Evolutionary conservation across 257 asterid species (phyloP).

Genomic region (Solanum bulbocastanum): DNA sequence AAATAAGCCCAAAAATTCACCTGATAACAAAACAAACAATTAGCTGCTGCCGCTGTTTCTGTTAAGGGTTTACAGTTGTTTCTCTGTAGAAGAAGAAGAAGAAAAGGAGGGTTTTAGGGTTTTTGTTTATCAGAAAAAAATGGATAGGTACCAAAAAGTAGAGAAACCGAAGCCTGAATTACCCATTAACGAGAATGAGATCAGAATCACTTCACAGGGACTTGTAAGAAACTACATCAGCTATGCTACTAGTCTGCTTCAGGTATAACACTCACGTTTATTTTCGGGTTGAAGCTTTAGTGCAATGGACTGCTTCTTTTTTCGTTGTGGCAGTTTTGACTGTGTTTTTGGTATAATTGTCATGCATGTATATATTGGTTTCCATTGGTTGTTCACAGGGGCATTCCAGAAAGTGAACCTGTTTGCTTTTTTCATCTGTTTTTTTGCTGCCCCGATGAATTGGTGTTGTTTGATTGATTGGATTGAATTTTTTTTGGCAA

Average conservation of each 20-base stretch:
- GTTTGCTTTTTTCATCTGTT: background rate
- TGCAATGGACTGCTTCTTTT: background rate
- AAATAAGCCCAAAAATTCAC: background rate
- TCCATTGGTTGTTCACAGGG: background rate
- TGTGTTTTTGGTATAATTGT: background rate
- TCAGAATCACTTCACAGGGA: conserved; percentile 90
- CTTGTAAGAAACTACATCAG: conserved; percentile 72
- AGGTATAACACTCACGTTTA: conserved; percentile 25
- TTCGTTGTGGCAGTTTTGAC: background rate
- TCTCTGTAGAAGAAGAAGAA: background rate
- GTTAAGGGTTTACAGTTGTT: background rate
- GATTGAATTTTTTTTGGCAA: background rate
- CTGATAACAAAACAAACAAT: background rate
- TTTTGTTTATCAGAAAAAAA: conserved; percentile 1
- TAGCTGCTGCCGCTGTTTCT: background rate
- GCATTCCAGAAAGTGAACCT: background rate
- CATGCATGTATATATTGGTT: background rate
- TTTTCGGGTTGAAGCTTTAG: background rate
- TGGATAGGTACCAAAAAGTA: conserved; percentile 89
- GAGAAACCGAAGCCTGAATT: conserved; percentile 74
- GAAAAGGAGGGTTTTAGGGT: conserved; percentile 10
- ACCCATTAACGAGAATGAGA: conserved; percentile 85
- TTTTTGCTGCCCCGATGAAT: background rate
- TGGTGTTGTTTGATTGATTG: background rate
- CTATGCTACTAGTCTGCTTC: conserved; percentile 77